Evolutionary conservation across 2,329 filamentous ascomycete species (phyloP).

Genomic region (Hypoxylon sp.): DNA sequence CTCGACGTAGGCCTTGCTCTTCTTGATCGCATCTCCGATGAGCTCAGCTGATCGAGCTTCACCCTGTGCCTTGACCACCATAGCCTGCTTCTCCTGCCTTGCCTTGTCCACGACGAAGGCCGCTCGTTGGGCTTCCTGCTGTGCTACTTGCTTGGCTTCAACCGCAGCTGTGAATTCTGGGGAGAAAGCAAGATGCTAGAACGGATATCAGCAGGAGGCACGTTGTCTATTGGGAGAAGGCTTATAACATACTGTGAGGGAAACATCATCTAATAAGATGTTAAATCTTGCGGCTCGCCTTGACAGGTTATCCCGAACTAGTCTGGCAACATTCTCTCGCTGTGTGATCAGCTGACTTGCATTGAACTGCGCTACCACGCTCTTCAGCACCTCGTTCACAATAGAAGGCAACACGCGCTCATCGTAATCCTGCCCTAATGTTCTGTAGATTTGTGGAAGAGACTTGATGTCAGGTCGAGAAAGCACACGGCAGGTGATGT

Average conservation of each 20-base stretch:
- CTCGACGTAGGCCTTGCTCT: slow-evolving; percentile 96
- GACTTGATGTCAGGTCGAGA: slow-evolving; percentile 89
- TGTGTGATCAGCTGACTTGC: slow-evolving; percentile 98
- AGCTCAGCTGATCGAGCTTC: slow-evolving; percentile 97
- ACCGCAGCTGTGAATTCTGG: slow-evolving; percentile 81
- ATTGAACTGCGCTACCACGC: slow-evolving; percentile 98
- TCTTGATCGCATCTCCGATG: slow-evolving; percentile 99
- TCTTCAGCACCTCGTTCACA: slow-evolving; percentile 98
- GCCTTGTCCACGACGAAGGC: slow-evolving; percentile 99
- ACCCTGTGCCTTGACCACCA: slow-evolving; percentile 98
- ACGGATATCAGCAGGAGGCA: slow-evolving; percentile 46
- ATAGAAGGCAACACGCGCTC: slow-evolving; percentile 97
- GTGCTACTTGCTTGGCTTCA: slow-evolving; percentile 80
- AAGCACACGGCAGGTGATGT: slow-evolving; percentile 99
- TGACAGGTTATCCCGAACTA: slow-evolving; percentile 94
- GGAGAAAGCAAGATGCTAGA: slow-evolving; percentile 78
- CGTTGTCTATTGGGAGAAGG: neutral
- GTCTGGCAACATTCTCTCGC: slow-evolving; percentile 92
- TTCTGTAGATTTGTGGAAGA: slow-evolving; percentile 96
- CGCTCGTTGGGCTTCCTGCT: slow-evolving; percentile 96
- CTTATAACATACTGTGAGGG: slow-evolving; percentile 79
- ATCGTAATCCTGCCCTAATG: slow-evolving; percentile 94
- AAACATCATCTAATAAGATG: slow-evolving; percentile 97
- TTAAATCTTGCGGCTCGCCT: slow-evolving; percentile 95
- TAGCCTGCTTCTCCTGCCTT: slow-evolving; percentile 98